A percentile compares a stretch with the other conserved stretches of the same genome.
These are phyloP conservation scores for Cephalotrichum gorgonifer DNA, from an alignment of 2,329 filamentous ascomycete species.

Conservation along the genomic window DNA sequence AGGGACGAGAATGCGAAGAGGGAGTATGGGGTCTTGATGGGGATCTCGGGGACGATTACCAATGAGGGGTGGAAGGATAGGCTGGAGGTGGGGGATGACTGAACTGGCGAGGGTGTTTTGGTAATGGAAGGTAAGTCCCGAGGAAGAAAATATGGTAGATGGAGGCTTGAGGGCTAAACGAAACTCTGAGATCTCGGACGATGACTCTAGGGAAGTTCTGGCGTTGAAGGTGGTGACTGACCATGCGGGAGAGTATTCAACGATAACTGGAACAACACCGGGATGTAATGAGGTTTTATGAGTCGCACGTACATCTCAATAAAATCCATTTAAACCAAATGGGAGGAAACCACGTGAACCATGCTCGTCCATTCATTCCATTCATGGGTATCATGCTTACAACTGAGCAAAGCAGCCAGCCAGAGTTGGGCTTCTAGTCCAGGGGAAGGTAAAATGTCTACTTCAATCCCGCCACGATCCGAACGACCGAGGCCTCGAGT, in stretches of 20 bases:
- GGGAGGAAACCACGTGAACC: background rate
- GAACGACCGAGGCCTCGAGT: conserved; percentile 64
- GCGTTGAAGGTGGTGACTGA: too few species aligned
- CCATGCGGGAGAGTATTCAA: background rate
- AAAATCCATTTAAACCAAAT: background rate
- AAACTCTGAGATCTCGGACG: too few species aligned
- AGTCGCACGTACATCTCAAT: background rate
- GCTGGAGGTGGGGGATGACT: too few species aligned
- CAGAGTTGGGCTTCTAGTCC: background rate
- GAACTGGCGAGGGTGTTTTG: too few species aligned
- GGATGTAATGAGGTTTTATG: background rate
- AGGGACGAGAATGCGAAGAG: conserved; percentile 7
- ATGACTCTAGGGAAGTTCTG: too few species aligned
- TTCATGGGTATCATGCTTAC: background rate
- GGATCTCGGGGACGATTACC: background rate
- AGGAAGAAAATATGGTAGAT: background rate
- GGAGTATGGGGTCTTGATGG: conserved; percentile 8
- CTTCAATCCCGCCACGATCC: conserved; percentile 27
- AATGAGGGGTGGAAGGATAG: background rate
- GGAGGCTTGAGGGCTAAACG: too few species aligned
- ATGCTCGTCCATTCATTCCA: background rate
- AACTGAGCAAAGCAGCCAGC: background rate
- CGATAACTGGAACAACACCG: background rate
- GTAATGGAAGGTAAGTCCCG: background rate
- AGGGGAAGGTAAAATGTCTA: background rate